These are phyloP conservation scores for Boletus fagicola DNA, from an alignment of 768 basidiomycete genomes.

Conservation along the genomic window DNA sequence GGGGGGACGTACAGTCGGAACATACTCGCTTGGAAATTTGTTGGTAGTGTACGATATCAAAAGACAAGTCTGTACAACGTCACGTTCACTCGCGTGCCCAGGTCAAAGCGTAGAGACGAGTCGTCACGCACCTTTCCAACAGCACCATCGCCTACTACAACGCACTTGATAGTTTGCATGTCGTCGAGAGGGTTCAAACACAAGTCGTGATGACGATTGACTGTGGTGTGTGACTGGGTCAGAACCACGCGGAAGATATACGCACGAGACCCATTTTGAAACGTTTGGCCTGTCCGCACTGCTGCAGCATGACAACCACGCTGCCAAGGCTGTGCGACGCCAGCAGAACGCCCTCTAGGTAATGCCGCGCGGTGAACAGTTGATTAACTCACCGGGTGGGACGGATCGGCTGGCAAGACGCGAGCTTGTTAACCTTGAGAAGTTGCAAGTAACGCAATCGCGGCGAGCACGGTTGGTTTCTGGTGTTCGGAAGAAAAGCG, in stretches of 20 bases:
- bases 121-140: slow-evolving; percentile 83
- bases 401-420: slow-evolving; percentile 18
- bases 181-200: slow-evolving; percentile 17
- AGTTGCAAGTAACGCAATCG: slow-evolving; percentile 27
- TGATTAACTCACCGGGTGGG: slow-evolving; percentile 23
- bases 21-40: slow-evolving; percentile 99
- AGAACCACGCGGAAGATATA: slow-evolving; percentile 19
- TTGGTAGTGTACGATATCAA: slow-evolving; percentile 97
- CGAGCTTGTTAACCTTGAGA: slow-evolving; percentile 22
- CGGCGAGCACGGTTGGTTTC: slow-evolving; percentile 27
- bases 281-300: slow-evolving; percentile 13
- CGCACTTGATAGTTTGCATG: slow-evolving; percentile 98
- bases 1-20: slow-evolving; percentile 77
- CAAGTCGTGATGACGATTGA: slow-evolving; percentile 18
- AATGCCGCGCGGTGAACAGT: background rate
- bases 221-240: slow-evolving; percentile 10
- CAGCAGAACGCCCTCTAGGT: slow-evolving; percentile 10
- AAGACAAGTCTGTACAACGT: slow-evolving; percentile 72
- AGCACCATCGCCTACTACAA: slow-evolving; percentile 97
- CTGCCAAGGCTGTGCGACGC: slow-evolving; percentile 25
- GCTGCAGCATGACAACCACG: slow-evolving; percentile 34
- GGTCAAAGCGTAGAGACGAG: background rate
- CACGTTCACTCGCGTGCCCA: slow-evolving; percentile 2
- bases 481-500: slow-evolving; percentile 18
- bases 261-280: slow-evolving; percentile 28